Conservation (phyloP, 2,329 filamentous ascomycete species). For the Seiridium cupressi region DNA sequence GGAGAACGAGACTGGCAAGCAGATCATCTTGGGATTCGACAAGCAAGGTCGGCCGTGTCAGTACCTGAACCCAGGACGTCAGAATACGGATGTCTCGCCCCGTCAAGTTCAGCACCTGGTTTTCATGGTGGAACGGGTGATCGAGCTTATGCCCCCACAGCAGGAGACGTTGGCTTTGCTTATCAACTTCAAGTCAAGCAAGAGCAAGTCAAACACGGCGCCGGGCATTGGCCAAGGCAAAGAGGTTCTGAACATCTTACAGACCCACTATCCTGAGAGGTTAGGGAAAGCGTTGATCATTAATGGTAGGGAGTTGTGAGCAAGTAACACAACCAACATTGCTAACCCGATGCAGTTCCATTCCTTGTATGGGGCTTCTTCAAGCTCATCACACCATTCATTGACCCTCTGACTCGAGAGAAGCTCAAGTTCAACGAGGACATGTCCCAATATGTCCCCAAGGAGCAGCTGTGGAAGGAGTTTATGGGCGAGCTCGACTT, state of each 20-base stretch:
- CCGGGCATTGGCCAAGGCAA: constrained; percentile 75
- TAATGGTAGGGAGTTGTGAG: constrained; percentile 61
- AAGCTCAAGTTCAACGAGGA: constrained; percentile 99
- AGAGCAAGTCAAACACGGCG: constrained; percentile 68
- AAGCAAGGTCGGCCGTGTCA: constrained; percentile 81
- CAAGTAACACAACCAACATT: neutral
- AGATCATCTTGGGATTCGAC: constrained; percentile 86
- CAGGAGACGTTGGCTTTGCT: constrained; percentile 85
- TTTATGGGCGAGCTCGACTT: constrained; percentile 78
- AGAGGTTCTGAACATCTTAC: constrained; percentile 85
- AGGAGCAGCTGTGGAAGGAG: constrained; percentile 77
- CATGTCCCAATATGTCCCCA: constrained; percentile 76
- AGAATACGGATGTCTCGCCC: constrained; percentile 86
- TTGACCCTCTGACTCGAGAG: constrained; percentile 87
- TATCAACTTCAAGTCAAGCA: constrained; percentile 86
- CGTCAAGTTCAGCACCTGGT: constrained; percentile 91
- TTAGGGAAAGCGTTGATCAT: constrained; percentile 86
- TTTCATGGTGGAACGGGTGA: constrained; percentile 88
- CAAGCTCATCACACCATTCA: constrained; percentile 93
- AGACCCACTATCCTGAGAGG: constrained; percentile 93
- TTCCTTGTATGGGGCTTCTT: constrained; percentile 94
- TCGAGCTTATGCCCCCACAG: constrained; percentile 82
- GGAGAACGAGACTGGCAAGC: constrained; percentile 97
- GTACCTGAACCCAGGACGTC: constrained; percentile 83
- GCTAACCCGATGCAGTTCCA: constrained; percentile 57